A percentile compares a stretch with the other conserved stretches of the same genome.
phyloP scores from a whole-genome alignment of 495 filamentous ascomycete genomes.

The Trichoderma virens region DNA sequence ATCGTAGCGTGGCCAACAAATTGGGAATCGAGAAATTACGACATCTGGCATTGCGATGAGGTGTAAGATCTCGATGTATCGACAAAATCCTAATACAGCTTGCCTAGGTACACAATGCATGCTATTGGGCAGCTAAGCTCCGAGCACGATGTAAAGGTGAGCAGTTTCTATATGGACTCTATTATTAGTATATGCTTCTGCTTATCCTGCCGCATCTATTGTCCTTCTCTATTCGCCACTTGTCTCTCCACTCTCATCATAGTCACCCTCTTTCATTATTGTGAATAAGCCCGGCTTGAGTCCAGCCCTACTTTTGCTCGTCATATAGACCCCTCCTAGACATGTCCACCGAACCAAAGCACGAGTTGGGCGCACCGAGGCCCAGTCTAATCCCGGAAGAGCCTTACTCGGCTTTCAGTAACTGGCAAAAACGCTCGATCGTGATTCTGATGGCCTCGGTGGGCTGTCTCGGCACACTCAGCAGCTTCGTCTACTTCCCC shows the following conservation, averaged over 20 bases:
- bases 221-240: neutral
- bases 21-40: neutral
- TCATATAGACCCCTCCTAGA: neutral
- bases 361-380: neutral
- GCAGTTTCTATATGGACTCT: neutral
- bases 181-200: neutral
- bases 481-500: conserved; percentile 39
- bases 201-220: neutral
- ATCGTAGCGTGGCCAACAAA: neutral
- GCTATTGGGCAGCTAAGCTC: neutral
- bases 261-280: neutral
- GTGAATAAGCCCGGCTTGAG: neutral
- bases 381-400: neutral
- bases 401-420: conserved; percentile 16
- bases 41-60: neutral
- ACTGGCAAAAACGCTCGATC: conserved; percentile 30
- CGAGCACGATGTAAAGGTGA: neutral
- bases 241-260: neutral
- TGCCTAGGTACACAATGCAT: neutral
- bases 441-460: conserved; percentile 24
- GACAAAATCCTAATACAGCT: neutral
- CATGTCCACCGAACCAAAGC: neutral
- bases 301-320: neutral
- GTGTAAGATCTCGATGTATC: neutral
- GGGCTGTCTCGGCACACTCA: conserved; percentile 28